Conservation (phyloP, 2,329 filamentous ascomycete genomes). For the Epichloe scottii region DNA sequence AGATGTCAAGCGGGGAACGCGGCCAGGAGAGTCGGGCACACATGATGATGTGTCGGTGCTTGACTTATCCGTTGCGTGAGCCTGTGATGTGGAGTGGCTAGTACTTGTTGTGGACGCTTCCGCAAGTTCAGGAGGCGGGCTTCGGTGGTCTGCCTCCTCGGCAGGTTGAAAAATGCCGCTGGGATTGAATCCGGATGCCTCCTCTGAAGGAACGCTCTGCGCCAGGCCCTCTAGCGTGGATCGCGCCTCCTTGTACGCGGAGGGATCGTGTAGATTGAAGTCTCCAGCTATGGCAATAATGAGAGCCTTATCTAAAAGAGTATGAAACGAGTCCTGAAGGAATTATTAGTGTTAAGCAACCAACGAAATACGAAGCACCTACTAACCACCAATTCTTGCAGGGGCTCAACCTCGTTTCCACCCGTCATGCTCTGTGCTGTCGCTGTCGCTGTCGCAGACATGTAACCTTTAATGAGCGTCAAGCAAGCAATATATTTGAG, state of each 20-base stretch:
- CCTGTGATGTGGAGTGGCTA: slow-evolving; percentile 17
- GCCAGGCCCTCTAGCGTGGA: slow-evolving; percentile 54
- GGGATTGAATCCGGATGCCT: slow-evolving; percentile 65
- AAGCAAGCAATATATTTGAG: neutral
- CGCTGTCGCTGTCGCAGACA: neutral
- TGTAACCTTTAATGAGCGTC: neutral
- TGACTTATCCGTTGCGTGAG: slow-evolving; percentile 14
- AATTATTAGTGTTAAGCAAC: neutral
- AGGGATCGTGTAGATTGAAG: slow-evolving; percentile 46
- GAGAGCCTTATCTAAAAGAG: slow-evolving; percentile 64
- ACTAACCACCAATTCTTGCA: slow-evolving; percentile 19
- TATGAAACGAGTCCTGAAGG: slow-evolving; percentile 54
- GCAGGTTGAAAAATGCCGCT: slow-evolving; percentile 49
- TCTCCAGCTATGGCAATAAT: slow-evolving; percentile 67
- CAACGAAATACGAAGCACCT: neutral
- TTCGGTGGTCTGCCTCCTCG: slow-evolving; percentile 12
- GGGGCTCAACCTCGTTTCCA: slow-evolving; percentile 12
- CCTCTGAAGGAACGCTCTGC: slow-evolving; percentile 49
- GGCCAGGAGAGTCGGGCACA: slow-evolving; percentile 10
- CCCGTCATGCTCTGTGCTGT: slow-evolving; percentile 12
- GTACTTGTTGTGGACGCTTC: slow-evolving; percentile 15
- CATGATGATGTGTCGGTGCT: slow-evolving; percentile 16
- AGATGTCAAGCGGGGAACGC: slow-evolving; percentile 18
- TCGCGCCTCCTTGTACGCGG: slow-evolving; percentile 41
- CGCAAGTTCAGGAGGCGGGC: neutral